Evolutionary conservation across 1,284 basidiomycete genomes (phyloP).

Genomic region (Microbotryum lychnidis-dioicae): DNA sequence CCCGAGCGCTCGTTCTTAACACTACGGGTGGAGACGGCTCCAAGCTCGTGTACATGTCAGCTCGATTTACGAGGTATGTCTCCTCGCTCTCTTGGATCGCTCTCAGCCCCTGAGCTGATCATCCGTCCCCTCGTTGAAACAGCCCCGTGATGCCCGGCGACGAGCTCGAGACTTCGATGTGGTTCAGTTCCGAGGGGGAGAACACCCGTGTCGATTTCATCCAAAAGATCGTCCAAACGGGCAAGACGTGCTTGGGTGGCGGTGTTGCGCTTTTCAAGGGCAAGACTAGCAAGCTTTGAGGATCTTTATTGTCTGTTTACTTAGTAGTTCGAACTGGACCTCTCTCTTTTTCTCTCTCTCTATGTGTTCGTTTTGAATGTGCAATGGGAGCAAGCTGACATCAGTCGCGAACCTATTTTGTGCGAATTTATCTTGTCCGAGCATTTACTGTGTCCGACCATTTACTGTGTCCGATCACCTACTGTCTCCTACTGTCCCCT

Average conservation of each 20-base stretch:
- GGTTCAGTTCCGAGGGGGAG: constrained; percentile 59
- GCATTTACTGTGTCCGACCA: too few relatives aligned
- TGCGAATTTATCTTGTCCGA: too few relatives aligned
- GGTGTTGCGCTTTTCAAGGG: constrained; percentile 30
- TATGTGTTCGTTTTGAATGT: too few relatives aligned
- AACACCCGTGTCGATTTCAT: constrained; percentile 62
- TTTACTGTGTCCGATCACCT: too few relatives aligned
- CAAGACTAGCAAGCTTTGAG: constrained; percentile 29
- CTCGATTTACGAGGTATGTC: constrained; percentile 55
- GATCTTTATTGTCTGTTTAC: neutral
- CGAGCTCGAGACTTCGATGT: constrained; percentile 60
- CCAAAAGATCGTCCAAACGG: constrained; percentile 58
- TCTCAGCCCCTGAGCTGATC: neutral
- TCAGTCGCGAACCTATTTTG: too few relatives aligned
- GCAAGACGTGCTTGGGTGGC: constrained; percentile 50
- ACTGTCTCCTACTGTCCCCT: too few relatives aligned
- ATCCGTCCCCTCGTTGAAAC: neutral
- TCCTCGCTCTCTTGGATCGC: neutral
- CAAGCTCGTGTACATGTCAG: constrained; percentile 57
- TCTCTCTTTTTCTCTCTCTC: too few relatives aligned
- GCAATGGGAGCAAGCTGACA: too few relatives aligned
- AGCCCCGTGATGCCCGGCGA: constrained; percentile 27
- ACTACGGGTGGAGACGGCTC: constrained; percentile 54
- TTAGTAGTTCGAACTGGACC: neutral
- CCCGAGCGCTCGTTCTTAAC: constrained; percentile 58